Conservation (phyloP, 1,284 basidiomycete species). For the Tylopilus orsonianus region DNA sequence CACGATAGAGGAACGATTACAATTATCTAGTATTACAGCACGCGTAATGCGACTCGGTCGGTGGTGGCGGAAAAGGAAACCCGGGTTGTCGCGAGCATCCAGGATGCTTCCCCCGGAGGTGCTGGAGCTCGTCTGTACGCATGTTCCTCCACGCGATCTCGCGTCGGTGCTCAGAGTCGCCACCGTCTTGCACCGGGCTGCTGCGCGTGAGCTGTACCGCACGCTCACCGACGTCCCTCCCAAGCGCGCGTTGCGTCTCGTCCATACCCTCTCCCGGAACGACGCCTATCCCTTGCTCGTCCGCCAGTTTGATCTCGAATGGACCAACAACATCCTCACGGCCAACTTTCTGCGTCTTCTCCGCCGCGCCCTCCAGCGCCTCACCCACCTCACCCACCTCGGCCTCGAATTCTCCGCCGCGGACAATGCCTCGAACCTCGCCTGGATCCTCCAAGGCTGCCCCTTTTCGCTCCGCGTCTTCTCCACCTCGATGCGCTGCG, state of each 20-base stretch:
- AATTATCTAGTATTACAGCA: neutral
- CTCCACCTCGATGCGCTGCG: constrained; percentile 53
- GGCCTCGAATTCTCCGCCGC: constrained; percentile 46
- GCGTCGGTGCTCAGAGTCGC: constrained; percentile 32
- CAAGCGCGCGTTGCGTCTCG: constrained; percentile 35
- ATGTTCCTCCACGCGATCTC: constrained; percentile 35
- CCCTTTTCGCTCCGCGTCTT: constrained; percentile 45
- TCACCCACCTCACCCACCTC: constrained; percentile 42
- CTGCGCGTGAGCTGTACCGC: constrained; percentile 47
- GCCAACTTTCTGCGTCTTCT: constrained; percentile 51
- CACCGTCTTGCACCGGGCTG: constrained; percentile 40
- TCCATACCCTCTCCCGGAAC: constrained; percentile 41
- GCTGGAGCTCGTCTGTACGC: constrained; percentile 43
- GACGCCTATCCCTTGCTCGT: constrained; percentile 40
- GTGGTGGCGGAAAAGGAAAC: constrained; percentile 3
- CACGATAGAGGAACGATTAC: neutral
- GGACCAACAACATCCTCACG: constrained; percentile 33
- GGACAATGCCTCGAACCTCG: constrained; percentile 36
- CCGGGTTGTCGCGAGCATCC: too few species aligned
- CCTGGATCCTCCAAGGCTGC: constrained; percentile 48
- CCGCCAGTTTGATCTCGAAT: constrained; percentile 45
- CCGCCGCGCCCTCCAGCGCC: constrained; percentile 40
- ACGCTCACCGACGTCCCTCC: constrained; percentile 39
- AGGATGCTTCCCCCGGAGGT: constrained; percentile 48
- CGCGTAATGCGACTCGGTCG: neutral